Percentiles rank a stretch among this genome's conserved stretches.
Conservation (phyloP, 2,329 filamentous ascomycete genomes). For the Penicillium oxalicum region DNA sequence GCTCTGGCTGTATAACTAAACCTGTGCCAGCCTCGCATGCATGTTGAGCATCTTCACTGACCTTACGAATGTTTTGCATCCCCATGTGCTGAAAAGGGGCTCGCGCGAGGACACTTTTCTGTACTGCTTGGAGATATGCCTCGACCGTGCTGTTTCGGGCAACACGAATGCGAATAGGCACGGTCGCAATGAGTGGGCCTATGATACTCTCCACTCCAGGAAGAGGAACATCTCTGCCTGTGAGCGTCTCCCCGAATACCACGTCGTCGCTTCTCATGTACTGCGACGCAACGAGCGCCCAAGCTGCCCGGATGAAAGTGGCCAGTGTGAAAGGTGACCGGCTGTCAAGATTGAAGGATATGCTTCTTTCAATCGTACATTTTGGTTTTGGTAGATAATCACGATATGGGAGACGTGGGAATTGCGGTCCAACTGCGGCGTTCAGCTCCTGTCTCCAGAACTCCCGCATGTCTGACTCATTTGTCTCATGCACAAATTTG, state of each 20-base stretch:
- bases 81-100: conserved; percentile 47
- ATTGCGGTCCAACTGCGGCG: conserved; percentile 44
- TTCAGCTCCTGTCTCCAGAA: conserved; percentile 47
- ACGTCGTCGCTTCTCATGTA: conserved; percentile 44
- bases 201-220: conserved; percentile 44
- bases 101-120: conserved; percentile 30
- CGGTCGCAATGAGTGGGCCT: conserved; percentile 46
- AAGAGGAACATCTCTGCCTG: conserved; percentile 43
- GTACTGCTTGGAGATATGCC: conserved; percentile 26
- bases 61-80: conserved; percentile 44
- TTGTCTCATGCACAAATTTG: conserved; percentile 41
- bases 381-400: conserved; percentile 44
- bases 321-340: conserved; percentile 39
- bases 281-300: conserved; percentile 43
- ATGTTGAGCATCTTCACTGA: conserved; percentile 35
- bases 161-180: conserved; percentile 43
- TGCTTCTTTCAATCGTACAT: conserved; percentile 41
- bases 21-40: conserved; percentile 34
- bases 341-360: conserved; percentile 20
- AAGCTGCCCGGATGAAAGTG: conserved; percentile 45
- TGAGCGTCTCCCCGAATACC: conserved; percentile 47
- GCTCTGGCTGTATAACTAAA: conserved; percentile 37
- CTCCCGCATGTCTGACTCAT: conserved; percentile 36
- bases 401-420: conserved; percentile 45
- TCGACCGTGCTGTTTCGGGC: conserved; percentile 23